These are phyloP conservation scores for Pisolithus marmoratus DNA, from an alignment of 768 basidiomycete species.

Conservation along the genomic window DNA sequence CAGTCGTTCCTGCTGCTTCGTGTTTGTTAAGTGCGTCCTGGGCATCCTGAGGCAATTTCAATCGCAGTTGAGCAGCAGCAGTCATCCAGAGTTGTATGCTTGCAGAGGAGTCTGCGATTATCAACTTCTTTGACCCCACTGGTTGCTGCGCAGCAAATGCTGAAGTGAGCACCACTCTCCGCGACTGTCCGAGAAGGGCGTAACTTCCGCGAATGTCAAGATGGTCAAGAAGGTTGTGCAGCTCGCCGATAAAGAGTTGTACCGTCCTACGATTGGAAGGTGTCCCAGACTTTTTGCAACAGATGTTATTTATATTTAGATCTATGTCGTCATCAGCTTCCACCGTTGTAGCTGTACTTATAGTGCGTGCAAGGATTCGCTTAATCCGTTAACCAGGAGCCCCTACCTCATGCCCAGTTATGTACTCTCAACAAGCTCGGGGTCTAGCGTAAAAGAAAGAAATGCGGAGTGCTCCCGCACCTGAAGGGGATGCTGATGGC, in stretches of 20 bases:
- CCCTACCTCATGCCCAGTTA: too few relatives aligned
- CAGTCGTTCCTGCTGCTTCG: constrained; percentile 40
- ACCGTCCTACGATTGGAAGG: too few relatives aligned
- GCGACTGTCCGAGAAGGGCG: constrained; percentile 37
- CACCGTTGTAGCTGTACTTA: too few relatives aligned
- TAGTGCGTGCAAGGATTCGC: too few relatives aligned
- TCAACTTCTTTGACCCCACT: constrained; percentile 38
- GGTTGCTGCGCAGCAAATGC: constrained; percentile 32
- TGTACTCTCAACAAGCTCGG: too few relatives aligned
- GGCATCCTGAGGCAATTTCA: constrained; percentile 35
- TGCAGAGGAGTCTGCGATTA: constrained; percentile 43
- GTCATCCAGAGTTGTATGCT: constrained; percentile 40
- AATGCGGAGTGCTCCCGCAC: too few relatives aligned
- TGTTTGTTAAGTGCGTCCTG: constrained; percentile 37
- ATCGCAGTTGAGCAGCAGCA: constrained; percentile 24
- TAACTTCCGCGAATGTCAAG: constrained; percentile 41
- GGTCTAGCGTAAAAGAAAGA: too few relatives aligned
- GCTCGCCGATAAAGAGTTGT: constrained; percentile 47
- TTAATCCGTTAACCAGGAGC: too few relatives aligned
- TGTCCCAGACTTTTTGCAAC: too few relatives aligned
- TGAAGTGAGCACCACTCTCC: constrained; percentile 43
- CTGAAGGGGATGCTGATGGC: too few relatives aligned
- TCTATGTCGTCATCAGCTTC: too few relatives aligned
- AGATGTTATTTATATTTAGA: too few relatives aligned
- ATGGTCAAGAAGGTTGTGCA: constrained; percentile 40